Evolutionary conservation across 2,329 filamentous ascomycete species (phyloP).

Genomic region (Ceratocystiopsis brevicomis): DNA sequence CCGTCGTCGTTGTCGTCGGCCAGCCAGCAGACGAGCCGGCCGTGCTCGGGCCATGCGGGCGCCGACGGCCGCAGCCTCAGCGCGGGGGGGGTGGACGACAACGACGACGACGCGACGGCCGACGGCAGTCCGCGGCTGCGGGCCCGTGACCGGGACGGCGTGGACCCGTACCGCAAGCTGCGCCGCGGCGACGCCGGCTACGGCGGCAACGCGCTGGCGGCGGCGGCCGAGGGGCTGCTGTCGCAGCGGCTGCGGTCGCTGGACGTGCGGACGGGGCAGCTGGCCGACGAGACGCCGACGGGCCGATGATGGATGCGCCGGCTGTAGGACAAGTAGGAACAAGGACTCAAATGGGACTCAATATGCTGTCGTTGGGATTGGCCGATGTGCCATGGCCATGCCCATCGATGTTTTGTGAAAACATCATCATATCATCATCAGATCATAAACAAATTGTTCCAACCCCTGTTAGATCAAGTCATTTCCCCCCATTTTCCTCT

Average conservation of each 20-base stretch:
- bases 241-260: conserved; percentile 49
- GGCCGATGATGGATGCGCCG: no score
- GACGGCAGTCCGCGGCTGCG: neutral
- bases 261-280: conserved; percentile 23
- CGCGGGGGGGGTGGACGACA: conserved; percentile 2
- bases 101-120: neutral
- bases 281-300: neutral
- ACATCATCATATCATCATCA: no score
- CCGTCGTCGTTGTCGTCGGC: conserved; percentile 8
- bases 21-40: conserved; percentile 20
- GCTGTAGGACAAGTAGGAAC: no score
- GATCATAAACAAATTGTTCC: no score
- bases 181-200: conserved; percentile 46
- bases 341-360: no score
- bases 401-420: no score
- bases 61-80: conserved; percentile 12
- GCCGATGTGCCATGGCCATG: no score
- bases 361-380: no score
- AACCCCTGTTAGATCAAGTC: no score
- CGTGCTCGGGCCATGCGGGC: neutral
- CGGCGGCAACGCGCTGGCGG: conserved; percentile 31
- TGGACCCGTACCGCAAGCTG: conserved; percentile 43
- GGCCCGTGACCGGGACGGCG: neutral
- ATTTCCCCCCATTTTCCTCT: no score
- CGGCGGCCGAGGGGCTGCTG: conserved; percentile 40